These are phyloP conservation scores for Rhynchosporium graminicola DNA, from an alignment of 2,329 filamentous ascomycete genomes.

Conservation along the genomic window DNA sequence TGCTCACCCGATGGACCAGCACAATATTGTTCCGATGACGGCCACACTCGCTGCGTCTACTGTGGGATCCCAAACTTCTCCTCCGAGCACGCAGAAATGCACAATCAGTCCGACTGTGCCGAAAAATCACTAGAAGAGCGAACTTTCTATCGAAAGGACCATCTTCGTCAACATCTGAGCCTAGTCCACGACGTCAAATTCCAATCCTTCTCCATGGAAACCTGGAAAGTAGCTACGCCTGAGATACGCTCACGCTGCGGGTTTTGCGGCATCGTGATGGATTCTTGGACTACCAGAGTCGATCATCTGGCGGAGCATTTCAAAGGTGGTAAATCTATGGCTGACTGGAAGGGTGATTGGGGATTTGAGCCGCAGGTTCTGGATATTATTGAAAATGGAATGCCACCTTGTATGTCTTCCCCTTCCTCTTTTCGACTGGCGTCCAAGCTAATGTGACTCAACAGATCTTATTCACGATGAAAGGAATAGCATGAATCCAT, in stretches of 20 bases:
- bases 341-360: slow-evolving; percentile 70
- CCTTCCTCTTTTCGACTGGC: slow-evolving; percentile 37
- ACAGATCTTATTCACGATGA: slow-evolving; percentile 65
- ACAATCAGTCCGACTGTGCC: slow-evolving; percentile 65
- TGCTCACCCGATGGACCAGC: slow-evolving; percentile 60
- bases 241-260: slow-evolving; percentile 65
- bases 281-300: slow-evolving; percentile 60
- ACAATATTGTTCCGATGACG: slow-evolving; percentile 60
- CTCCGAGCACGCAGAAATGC: slow-evolving; percentile 56
- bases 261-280: slow-evolving; percentile 64
- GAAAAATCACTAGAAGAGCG: slow-evolving; percentile 63
- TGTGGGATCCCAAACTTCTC: slow-evolving; percentile 58
- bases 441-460: slow-evolving; percentile 14
- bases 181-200: slow-evolving; percentile 63
- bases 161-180: slow-evolving; percentile 65
- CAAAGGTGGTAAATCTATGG: slow-evolving; percentile 66
- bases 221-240: slow-evolving; percentile 60
- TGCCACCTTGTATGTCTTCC: slow-evolving; percentile 60
- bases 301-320: slow-evolving; percentile 70
- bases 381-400: slow-evolving; percentile 65
- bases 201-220: slow-evolving; percentile 63
- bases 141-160: slow-evolving; percentile 67
- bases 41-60: slow-evolving; percentile 58
- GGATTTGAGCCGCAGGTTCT: slow-evolving; percentile 63
- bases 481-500: slow-evolving; percentile 57